Percentiles rank a stretch among this genome's conserved stretches.
Evolutionary conservation across 805 yeast genomes (phyloP).

Genomic region (Hanseniaspora hatyaiensis): DNA sequence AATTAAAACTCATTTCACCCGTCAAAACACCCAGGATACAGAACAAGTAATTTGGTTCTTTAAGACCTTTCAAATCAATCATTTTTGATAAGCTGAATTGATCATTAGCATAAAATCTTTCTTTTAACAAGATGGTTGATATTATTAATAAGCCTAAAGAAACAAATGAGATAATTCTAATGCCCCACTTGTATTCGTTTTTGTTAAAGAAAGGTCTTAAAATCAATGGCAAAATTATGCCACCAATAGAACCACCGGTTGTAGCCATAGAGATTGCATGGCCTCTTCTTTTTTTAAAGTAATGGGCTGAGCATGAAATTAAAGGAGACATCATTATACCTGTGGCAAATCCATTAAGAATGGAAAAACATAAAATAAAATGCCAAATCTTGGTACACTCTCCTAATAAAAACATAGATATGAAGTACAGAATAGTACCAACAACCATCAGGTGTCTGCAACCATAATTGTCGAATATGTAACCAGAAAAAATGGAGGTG

Average conservation of each 20-base stretch:
- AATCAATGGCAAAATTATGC: constrained; percentile 43
- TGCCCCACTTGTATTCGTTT: constrained; percentile 46
- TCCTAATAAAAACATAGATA: constrained; percentile 44
- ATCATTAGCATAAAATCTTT: constrained; percentile 33
- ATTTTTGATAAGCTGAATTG: constrained; percentile 24
- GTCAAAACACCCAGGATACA: constrained; percentile 36
- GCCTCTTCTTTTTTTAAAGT: constrained; percentile 50
- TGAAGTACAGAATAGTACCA: constrained; percentile 35
- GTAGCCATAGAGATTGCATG: constrained; percentile 39
- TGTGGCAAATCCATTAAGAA: constrained; percentile 45
- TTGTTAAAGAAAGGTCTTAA: constrained; percentile 31
- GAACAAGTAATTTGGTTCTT: constrained; percentile 35
- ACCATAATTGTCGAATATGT: constrained; percentile 47
- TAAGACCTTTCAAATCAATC: constrained; percentile 31
- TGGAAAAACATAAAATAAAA: constrained; percentile 46
- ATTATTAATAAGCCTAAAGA: constrained; percentile 29
- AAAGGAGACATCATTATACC: constrained; percentile 48
- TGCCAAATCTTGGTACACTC: constrained; percentile 43
- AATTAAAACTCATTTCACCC: constrained; percentile 37
- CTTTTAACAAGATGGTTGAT: constrained; percentile 31
- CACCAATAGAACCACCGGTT: constrained; percentile 46
- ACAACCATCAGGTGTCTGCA: constrained; percentile 33
- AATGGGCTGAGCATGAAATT: constrained; percentile 50
- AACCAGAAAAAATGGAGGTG: constrained; percentile 43
- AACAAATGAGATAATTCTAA: constrained; percentile 39